Evolutionary conservation across 768 basidiomycete genomes (phyloP).

Genomic region (Phlebiopsis flavidoalba): DNA sequence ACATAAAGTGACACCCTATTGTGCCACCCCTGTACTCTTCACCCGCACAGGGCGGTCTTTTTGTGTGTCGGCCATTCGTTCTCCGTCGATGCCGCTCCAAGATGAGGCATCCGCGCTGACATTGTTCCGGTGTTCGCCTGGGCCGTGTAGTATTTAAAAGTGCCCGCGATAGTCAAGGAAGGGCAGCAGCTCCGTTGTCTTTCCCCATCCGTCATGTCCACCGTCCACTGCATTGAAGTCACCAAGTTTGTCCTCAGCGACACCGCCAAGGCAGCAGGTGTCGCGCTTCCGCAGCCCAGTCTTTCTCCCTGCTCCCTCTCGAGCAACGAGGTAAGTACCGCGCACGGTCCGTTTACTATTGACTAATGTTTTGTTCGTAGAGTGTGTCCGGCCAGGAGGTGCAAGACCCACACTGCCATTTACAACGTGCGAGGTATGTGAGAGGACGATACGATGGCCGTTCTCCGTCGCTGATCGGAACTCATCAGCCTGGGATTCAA

Average conservation of each 20-base stretch:
- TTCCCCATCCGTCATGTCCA: background rate
- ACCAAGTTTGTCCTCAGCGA: slow-evolving; percentile 10
- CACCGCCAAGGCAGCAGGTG: background rate
- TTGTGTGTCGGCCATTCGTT: background rate
- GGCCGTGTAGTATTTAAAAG: background rate
- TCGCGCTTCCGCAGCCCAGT: background rate
- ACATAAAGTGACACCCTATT: background rate
- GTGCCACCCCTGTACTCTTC: background rate
- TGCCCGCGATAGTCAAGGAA: too few relatives aligned
- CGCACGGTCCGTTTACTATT: background rate
- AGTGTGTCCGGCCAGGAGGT: background rate
- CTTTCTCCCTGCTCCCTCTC: background rate
- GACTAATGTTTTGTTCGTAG: background rate
- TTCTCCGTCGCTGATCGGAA: background rate
- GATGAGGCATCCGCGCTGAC: background rate
- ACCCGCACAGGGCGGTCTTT: background rate
- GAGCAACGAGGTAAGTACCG: background rate
- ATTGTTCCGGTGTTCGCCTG: background rate
- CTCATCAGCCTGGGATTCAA: slow-evolving; percentile 6
- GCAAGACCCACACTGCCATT: background rate
- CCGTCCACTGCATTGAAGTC: slow-evolving; percentile 8
- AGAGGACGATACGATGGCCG: too few relatives aligned
- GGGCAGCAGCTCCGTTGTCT: background rate
- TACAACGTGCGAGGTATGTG: background rate
- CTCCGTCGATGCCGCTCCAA: background rate